A percentile compares a stretch with the other conserved stretches of the same genome.
Evolutionary conservation across 1,284 basidiomycete genomes (phyloP).

Genomic region (Cryptococcus sp.): DNA sequence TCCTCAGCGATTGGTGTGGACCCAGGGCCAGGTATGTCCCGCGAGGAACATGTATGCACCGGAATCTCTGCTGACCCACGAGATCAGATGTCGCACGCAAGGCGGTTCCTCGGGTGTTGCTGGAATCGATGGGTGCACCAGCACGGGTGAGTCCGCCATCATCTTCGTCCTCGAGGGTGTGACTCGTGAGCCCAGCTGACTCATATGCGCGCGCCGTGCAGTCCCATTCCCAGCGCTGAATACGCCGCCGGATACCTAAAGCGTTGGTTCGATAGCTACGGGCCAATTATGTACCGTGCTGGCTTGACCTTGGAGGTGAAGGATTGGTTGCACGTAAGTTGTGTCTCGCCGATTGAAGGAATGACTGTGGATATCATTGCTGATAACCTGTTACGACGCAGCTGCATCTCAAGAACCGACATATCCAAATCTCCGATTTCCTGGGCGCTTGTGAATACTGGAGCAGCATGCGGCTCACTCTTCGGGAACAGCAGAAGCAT

Average conservation of each 20-base stretch:
- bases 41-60: no score
- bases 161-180: not conserved
- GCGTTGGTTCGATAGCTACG: slow-evolving; percentile 23
- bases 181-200: not conserved
- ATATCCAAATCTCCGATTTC: slow-evolving; percentile 4
- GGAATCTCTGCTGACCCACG: not conserved
- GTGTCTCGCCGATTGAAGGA: not conserved
- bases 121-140: slow-evolving; percentile 28
- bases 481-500: not conserved
- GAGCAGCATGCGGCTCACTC: slow-evolving; percentile 2
- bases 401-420: slow-evolving; percentile 4
- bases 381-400: not conserved
- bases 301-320: slow-evolving; percentile 11
- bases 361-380: not conserved
- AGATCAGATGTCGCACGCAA: slow-evolving; percentile 17
- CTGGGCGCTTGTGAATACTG: slow-evolving; percentile 2
- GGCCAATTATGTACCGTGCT: slow-evolving; percentile 17
- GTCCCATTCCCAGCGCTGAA: slow-evolving; percentile 10
- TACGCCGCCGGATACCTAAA: slow-evolving; percentile 7
- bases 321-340: slow-evolving; percentile 17
- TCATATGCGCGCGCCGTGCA: slow-evolving; percentile 1
- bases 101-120: slow-evolving; percentile 19
- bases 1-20: slow-evolving; percentile 6
- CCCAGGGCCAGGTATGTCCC: slow-evolving; percentile 20
- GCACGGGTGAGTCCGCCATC: slow-evolving; percentile 17